Percentiles rank a stretch among this genome's conserved stretches.
These are phyloP conservation scores for Cyathus striatus DNA, from an alignment of 768 basidiomycete species.

Conservation along the genomic window DNA sequence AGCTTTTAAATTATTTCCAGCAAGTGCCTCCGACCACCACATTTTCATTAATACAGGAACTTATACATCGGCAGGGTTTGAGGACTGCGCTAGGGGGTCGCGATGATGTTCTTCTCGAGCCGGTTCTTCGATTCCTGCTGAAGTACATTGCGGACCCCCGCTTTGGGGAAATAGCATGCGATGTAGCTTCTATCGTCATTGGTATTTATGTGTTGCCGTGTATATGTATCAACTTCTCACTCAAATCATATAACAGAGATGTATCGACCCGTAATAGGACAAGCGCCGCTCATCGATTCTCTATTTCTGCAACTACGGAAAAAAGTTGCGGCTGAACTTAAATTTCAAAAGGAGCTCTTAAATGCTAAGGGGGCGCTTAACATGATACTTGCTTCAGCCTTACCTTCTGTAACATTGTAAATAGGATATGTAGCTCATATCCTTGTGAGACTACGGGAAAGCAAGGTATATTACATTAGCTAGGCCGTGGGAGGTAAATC, in stretches of 20 bases:
- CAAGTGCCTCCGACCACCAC: conserved; percentile 78
- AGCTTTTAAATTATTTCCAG: conserved; percentile 30
- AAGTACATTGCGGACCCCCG: conserved; percentile 87
- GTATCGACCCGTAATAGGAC: conserved; percentile 88
- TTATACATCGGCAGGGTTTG: conserved; percentile 88
- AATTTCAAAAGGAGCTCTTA: conserved; percentile 81
- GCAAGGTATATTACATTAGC: too few relatives aligned
- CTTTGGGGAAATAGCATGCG: conserved; percentile 86
- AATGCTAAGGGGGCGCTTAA: conserved; percentile 84
- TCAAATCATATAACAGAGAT: conserved; percentile 83
- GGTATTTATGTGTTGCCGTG: conserved; percentile 44
- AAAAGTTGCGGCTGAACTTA: conserved; percentile 81
- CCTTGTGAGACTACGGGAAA: too few relatives aligned
- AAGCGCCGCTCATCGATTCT: conserved; percentile 88
- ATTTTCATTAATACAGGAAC: conserved; percentile 89
- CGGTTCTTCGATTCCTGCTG: conserved; percentile 79
- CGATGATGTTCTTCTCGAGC: conserved; percentile 91
- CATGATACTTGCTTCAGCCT: conserved; percentile 74
- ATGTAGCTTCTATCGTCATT: conserved; percentile 74
- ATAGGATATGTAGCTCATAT: too few relatives aligned
- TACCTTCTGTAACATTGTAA: conserved; percentile 10
- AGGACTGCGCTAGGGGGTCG: conserved; percentile 82
- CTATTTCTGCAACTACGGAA: conserved; percentile 77
- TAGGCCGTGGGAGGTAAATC: too few relatives aligned
- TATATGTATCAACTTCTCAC: conserved; percentile 6